These are phyloP conservation scores for Helicostylum pulchrum DNA, from an alignment of 192 early-diverging fungal genomes.

Conservation along the genomic window DNA sequence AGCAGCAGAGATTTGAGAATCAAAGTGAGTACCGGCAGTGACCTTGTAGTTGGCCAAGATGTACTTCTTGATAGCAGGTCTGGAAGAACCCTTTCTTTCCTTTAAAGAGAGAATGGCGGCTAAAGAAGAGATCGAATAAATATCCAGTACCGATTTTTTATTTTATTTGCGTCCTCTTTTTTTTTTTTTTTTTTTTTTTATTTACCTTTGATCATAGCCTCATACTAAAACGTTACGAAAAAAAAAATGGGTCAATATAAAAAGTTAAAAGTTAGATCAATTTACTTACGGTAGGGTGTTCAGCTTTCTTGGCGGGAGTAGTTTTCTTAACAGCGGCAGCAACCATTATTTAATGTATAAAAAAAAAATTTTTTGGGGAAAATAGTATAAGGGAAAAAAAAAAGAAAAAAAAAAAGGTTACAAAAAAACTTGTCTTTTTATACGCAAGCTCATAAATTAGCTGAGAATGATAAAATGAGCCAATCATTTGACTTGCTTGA, in stretches of 20 bases:
- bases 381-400: not conserved
- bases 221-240: conserved; percentile 24
- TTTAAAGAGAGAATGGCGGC: conserved; percentile 56
- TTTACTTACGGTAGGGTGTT: conserved; percentile 32
- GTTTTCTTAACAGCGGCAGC: conserved; percentile 1
- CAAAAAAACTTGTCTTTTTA: not conserved
- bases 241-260: not conserved
- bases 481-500: conserved; percentile 9
- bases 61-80: conserved; percentile 77
- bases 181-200: not conserved
- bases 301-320: conserved; percentile 28
- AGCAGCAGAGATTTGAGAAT: conserved; percentile 57
- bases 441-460: not conserved
- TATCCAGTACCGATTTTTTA: not conserved
- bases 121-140: conserved; percentile 2
- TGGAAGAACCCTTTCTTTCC: conserved; percentile 68
- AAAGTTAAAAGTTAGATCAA: not conserved
- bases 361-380: not conserved
- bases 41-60: conserved; percentile 68
- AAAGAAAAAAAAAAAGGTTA: not conserved
- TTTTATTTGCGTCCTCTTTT: no score
- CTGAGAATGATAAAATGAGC: conserved; percentile 1
- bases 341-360: conserved; percentile 2
- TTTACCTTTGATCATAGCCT: conserved; percentile 35
- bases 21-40: conserved; percentile 43